Conservation (phyloP, 306 rosid species). For the Prunus dulcis region DNA sequence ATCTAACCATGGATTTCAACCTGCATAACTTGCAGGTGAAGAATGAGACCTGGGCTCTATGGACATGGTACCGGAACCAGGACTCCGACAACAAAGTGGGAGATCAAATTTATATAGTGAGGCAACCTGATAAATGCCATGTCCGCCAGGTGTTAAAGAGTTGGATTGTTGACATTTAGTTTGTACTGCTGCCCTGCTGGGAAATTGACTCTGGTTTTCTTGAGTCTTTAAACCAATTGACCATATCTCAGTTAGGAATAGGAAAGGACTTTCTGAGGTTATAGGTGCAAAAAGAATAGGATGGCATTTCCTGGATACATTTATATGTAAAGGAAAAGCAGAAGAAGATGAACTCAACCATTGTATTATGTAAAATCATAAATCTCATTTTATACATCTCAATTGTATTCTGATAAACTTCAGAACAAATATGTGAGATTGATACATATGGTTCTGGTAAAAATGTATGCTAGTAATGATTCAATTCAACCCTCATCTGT, state of each 20-base stretch:
- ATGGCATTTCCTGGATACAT: neutral
- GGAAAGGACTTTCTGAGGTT: too few relatives aligned
- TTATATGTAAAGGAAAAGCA: neutral
- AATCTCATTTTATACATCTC: neutral
- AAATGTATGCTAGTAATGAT: too few relatives aligned
- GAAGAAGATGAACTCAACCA: neutral
- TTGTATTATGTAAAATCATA: neutral
- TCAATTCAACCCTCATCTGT: too few relatives aligned
- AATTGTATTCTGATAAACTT: too few relatives aligned
- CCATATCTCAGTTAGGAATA: neutral
- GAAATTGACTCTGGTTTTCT: neutral
- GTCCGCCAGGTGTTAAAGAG: conserved; percentile 10
- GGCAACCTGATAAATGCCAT: conserved; percentile 60
- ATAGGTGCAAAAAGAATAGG: neutral
- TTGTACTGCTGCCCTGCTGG: neutral
- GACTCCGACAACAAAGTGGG: conserved; percentile 50
- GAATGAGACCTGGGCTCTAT: conserved; percentile 77
- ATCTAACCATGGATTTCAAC: conserved; percentile 9
- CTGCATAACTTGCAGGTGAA: conserved; percentile 50
- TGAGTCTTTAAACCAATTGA: neutral
- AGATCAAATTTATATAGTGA: conserved; percentile 73
- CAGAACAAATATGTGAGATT: too few relatives aligned
- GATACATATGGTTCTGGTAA: neutral
- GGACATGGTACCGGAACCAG: conserved; percentile 85
- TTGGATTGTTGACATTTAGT: conserved; percentile 31